phyloP scores from a whole-genome alignment of 202 grass and related monocot genomes.

The Carex sylvatica region DNA sequence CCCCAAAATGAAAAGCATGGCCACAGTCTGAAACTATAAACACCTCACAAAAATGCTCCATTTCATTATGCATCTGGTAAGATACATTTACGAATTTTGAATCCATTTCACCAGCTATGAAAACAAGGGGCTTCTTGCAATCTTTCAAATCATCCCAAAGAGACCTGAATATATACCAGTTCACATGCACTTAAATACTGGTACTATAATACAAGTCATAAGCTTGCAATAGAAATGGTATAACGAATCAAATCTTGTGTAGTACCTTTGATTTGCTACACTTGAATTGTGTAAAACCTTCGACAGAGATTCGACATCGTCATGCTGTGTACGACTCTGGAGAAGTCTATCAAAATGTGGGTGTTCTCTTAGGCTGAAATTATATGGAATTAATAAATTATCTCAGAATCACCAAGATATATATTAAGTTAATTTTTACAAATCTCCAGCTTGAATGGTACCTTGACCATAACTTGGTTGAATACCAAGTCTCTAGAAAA shows the following conservation, averaged over 20 bases:
- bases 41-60: constrained; percentile 45
- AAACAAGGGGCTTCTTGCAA: constrained; percentile 65
- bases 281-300: constrained; percentile 64
- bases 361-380: constrained; percentile 65
- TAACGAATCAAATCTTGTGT: no score
- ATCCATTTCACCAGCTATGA: constrained; percentile 83
- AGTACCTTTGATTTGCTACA: constrained; percentile 74
- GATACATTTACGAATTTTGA: constrained; percentile 64
- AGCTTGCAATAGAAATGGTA: not conserved
- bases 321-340: constrained; percentile 46
- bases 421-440: constrained; percentile 20
- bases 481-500: constrained; percentile 86
- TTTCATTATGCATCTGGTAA: constrained; percentile 49
- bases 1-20: constrained; percentile 77
- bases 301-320: constrained; percentile 56
- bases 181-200: no score
- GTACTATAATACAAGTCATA: no score
- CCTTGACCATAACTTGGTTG: constrained; percentile 79
- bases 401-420: constrained; percentile 9
- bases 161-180: constrained; percentile 37
- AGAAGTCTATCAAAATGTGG: constrained; percentile 60
- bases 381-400: constrained; percentile 4
- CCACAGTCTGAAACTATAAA: constrained; percentile 66
- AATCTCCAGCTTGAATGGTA: constrained; percentile 19
- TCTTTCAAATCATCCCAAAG: constrained; percentile 86